phyloP scores from a whole-genome alignment of 2,329 filamentous ascomycete genomes.

The Ampelomyces quisqualis region DNA sequence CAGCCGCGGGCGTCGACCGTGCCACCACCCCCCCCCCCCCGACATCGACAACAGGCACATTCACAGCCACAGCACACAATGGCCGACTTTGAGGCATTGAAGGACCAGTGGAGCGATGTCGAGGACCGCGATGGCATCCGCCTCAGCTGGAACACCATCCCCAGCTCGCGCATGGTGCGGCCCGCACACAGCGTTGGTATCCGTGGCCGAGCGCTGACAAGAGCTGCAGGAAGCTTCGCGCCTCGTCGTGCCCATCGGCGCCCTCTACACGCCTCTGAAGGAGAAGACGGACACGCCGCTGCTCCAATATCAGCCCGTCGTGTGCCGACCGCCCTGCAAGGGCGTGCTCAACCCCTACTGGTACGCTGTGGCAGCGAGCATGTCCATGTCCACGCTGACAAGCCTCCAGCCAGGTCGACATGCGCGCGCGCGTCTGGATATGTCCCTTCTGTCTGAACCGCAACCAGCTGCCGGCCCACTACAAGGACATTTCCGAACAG shows the following conservation, averaged over 20 bases:
- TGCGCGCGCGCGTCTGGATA: slow-evolving; percentile 81
- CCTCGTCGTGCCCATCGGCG: slow-evolving; percentile 92
- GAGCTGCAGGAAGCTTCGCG: slow-evolving; percentile 77
- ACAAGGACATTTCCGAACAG: slow-evolving; percentile 85
- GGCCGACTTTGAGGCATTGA: slow-evolving; percentile 83
- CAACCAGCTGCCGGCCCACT: slow-evolving; percentile 79
- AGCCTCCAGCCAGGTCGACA: slow-evolving; percentile 69
- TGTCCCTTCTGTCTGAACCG: slow-evolving; percentile 84
- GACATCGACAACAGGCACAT: slow-evolving; percentile 8
- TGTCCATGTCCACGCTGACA: slow-evolving; percentile 18
- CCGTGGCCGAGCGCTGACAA: slow-evolving; percentile 27
- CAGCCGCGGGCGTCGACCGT: slow-evolving; percentile 32
- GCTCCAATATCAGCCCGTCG: slow-evolving; percentile 93
- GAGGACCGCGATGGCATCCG: slow-evolving; percentile 96
- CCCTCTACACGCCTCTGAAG: slow-evolving; percentile 92
- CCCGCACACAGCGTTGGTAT: slow-evolving; percentile 10
- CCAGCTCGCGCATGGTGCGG: slow-evolving; percentile 86
- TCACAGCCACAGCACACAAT: slow-evolving; percentile 52
- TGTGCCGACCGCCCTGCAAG: slow-evolving; percentile 93
- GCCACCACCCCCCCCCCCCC: slow-evolving; percentile 24
- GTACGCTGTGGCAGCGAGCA: slow-evolving; percentile 53
- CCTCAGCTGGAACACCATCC: slow-evolving; percentile 98
- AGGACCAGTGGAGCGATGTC: slow-evolving; percentile 94
- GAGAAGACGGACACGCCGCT: slow-evolving; percentile 88
- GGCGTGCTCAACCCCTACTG: slow-evolving; percentile 97